Base-by-base conservation (phyloP, 106 monocot genomes). In the Dendrobium officinale region DNA sequence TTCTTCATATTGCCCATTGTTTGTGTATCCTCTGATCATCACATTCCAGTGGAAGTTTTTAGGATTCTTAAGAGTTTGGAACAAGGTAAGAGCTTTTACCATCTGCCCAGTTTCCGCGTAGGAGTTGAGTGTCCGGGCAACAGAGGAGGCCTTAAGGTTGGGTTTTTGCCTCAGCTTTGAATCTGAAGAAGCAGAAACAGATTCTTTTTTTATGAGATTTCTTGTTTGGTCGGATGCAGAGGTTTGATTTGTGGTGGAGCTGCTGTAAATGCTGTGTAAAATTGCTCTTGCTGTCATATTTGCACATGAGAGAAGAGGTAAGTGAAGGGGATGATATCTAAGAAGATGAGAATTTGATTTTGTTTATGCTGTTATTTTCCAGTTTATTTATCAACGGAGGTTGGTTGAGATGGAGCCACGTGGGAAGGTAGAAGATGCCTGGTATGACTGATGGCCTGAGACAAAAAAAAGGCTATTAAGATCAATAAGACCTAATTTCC, bases 11-110 rank as follows among this genome's bases (percentile, higher is more conserved):
- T 83, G 77, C 40, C 78, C 83, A 8, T 72, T 64, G 27, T 86
- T 47, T 1, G 84, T 80, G 86, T 86, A 92, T 5, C 87, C 92
- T 79, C 90, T 84, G 78, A 95, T 92, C 84, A 92, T 90, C 13
- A 83, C 22, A 56, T 95, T 95, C 87, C 89, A 92, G n/a, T 84
- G 80, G 54, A 89, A 92, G 10, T 85, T 75, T 27, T 86, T 83
- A 4, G 83, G 85, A 16, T 82, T 90, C 79, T 79, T 83, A 5
- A 78, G 55, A 2, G 74, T 49, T 47, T 73, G 77, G 67, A 93
- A 90, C 47, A 86, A 55, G 0, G 72, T 3, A 4, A 83, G 68
- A 61, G 90, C 92, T 55, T 87, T 75, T 11, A 75, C 79, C 88
- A 90, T 84, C 29, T 82, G 86, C 17, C 88, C 85, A 42, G 81